These are phyloP conservation scores for Penicillium macrosclerotiorum DNA, from an alignment of 495 filamentous ascomycete species.

Conservation along the genomic window DNA sequence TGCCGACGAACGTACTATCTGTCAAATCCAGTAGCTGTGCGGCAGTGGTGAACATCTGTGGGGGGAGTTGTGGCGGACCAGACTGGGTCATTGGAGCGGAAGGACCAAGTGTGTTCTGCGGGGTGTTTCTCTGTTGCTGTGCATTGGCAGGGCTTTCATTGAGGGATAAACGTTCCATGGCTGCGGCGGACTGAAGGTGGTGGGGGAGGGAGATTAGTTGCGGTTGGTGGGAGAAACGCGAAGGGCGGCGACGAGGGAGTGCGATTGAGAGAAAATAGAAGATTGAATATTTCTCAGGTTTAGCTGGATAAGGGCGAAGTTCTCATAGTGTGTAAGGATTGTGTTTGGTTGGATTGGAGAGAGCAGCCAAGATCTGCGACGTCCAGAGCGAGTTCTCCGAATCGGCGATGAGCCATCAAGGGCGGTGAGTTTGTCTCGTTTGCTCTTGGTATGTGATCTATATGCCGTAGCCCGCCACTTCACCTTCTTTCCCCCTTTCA, in stretches of 20 bases:
- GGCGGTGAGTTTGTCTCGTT: slow-evolving; percentile 25
- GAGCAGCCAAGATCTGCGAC: slow-evolving; percentile 1
- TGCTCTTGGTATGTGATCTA: slow-evolving; percentile 6
- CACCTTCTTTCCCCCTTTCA: too few species aligned
- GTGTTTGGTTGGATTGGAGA: slow-evolving; percentile 3
- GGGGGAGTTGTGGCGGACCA: slow-evolving; percentile 52
- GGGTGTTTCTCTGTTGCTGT: slow-evolving; percentile 27
- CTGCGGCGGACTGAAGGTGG: slow-evolving; percentile 7
- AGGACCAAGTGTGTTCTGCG: slow-evolving; percentile 27
- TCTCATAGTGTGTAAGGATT: slow-evolving; percentile 11
- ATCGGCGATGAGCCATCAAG: slow-evolving; percentile 11
- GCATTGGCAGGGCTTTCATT: slow-evolving; percentile 35
- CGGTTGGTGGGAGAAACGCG: slow-evolving; percentile 5
- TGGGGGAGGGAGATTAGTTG: slow-evolving; percentile 12
- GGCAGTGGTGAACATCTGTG: slow-evolving; percentile 97
- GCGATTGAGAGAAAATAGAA: not conserved
- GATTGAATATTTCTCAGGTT: not conserved
- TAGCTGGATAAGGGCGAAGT: not conserved
- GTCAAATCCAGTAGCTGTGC: slow-evolving; percentile 93
- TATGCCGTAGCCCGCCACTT: too few species aligned
- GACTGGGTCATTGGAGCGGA: slow-evolving; percentile 22
- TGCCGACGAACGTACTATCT: slow-evolving; percentile 64
- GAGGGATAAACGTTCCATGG: slow-evolving; percentile 44
- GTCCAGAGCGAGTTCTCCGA: slow-evolving; percentile 6
- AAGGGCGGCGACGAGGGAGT: not conserved